phyloP scores from a whole-genome alignment of 2,329 filamentous ascomycete genomes.

The Sporothrix pseudoabietina region DNA sequence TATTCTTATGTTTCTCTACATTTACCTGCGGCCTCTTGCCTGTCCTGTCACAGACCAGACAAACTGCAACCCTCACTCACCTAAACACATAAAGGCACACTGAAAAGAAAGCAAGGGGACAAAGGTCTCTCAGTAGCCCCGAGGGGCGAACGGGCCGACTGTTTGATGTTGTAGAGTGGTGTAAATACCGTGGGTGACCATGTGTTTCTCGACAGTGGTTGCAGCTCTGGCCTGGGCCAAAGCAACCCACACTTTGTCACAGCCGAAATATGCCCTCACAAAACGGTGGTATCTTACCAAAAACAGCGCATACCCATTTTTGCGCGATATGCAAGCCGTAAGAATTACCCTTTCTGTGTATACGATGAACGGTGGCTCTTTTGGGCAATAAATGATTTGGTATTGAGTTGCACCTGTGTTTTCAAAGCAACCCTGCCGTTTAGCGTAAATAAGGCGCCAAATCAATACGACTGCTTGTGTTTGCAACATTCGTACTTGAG shows the following conservation, averaged over 20 bases:
- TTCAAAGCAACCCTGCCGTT: not conserved
- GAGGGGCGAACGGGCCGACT: not conserved
- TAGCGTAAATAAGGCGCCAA: not conserved
- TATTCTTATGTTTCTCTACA: not conserved
- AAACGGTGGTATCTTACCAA: not conserved
- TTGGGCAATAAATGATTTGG: not conserved
- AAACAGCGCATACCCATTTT: not conserved
- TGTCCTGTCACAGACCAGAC: not conserved
- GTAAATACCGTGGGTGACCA: not conserved
- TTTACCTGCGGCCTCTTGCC: not conserved
- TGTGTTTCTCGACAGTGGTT: not conserved
- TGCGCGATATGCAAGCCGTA: conserved; percentile 2
- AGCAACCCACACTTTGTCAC: not conserved
- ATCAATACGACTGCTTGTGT: not conserved
- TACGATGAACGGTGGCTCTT: not conserved
- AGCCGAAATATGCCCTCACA: conserved; percentile 3
- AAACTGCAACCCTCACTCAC: not conserved
- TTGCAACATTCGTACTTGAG: not conserved
- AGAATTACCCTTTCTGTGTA: not conserved
- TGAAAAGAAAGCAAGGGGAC: not conserved
- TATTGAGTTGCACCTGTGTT: not conserved
- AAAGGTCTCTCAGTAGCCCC: not conserved
- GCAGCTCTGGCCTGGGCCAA: not conserved
- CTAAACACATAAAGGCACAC: not conserved
- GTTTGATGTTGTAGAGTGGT: not conserved